Evolutionary conservation across 2,329 filamentous ascomycete genomes (phyloP).

Genomic region (Lasiodiplodia hormozganensis): DNA sequence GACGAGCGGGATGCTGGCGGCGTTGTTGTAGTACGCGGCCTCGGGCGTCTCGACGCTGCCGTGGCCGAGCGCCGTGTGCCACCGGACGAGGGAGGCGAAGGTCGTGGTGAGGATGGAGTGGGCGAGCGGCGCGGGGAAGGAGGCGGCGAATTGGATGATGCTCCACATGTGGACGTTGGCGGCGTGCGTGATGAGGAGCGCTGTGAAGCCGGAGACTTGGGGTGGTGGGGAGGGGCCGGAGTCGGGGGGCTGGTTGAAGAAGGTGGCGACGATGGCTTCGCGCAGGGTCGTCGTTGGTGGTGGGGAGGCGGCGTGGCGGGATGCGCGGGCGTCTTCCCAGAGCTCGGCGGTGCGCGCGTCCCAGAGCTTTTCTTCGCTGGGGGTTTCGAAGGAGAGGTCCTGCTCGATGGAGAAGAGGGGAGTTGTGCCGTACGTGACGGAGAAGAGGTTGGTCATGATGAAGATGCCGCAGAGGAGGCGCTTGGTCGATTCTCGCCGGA

Average conservation of each 20-base stretch:
- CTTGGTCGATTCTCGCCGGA: constrained; percentile 41
- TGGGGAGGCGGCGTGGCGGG: not conserved
- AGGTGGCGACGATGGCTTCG: constrained; percentile 36
- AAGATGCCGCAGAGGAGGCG: constrained; percentile 44
- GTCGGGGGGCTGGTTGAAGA: constrained; percentile 35
- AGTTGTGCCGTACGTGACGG: constrained; percentile 42
- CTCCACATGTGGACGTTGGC: constrained; percentile 46
- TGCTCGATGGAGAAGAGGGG: constrained; percentile 43
- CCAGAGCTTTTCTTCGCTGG: constrained; percentile 43
- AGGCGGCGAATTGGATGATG: constrained; percentile 41
- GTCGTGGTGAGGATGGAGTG: constrained; percentile 30
- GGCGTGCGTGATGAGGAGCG: constrained; percentile 45
- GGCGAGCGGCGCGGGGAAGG: constrained; percentile 29
- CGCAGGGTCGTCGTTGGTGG: constrained; percentile 35
- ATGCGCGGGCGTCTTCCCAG: constrained; percentile 34
- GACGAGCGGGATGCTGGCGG: constrained; percentile 41
- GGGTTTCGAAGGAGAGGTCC: constrained; percentile 44
- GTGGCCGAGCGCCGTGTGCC: constrained; percentile 34
- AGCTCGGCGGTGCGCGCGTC: constrained; percentile 38
- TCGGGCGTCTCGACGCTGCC: constrained; percentile 29
- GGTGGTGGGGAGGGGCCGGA: constrained; percentile 27
- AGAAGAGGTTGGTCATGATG: constrained; percentile 42
- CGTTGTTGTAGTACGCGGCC: constrained; percentile 32
- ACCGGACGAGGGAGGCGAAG: constrained; percentile 39
- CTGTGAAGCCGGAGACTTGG: constrained; percentile 38